These are phyloP conservation scores for Eucalyptus regnans DNA, from an alignment of 345 rosid species.

Conservation along the genomic window DNA sequence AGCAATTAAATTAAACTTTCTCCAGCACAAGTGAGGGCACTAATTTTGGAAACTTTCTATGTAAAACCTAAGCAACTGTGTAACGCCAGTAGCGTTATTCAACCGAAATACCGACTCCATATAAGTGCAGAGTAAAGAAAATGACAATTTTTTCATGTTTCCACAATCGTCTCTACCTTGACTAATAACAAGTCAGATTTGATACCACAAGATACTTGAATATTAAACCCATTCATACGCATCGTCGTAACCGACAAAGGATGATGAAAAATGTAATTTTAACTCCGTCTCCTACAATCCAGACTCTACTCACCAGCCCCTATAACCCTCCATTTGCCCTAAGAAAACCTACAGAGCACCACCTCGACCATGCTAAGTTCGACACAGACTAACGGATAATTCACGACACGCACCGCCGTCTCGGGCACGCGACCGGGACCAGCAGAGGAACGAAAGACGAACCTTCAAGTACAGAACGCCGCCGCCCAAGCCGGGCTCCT, in stretches of 20 bases:
- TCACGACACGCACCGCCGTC: neutral
- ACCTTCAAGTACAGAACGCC: constrained; percentile 81
- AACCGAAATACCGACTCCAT: neutral
- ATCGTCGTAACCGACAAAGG: neutral
- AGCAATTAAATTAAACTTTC: neutral
- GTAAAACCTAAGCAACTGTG: neutral
- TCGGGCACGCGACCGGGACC: neutral
- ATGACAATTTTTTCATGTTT: neutral
- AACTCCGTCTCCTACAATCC: neutral
- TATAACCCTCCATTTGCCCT: neutral
- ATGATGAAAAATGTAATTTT: neutral
- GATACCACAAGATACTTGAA: neutral
- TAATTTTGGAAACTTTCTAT: neutral
- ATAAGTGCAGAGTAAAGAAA: neutral
- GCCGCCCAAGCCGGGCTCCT: constrained; percentile 53
- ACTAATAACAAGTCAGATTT: neutral
- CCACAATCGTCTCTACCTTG: neutral
- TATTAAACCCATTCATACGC: neutral
- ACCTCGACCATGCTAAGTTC: neutral
- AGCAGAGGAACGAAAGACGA: neutral
- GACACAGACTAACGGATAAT: neutral
- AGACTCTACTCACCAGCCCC: neutral
- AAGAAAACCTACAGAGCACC: neutral
- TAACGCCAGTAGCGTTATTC: neutral
- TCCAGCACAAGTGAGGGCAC: neutral